Base-by-base conservation (phyloP, 192 early-diverging fungal genomes). In the Entomortierella chlamydospora region DNA sequence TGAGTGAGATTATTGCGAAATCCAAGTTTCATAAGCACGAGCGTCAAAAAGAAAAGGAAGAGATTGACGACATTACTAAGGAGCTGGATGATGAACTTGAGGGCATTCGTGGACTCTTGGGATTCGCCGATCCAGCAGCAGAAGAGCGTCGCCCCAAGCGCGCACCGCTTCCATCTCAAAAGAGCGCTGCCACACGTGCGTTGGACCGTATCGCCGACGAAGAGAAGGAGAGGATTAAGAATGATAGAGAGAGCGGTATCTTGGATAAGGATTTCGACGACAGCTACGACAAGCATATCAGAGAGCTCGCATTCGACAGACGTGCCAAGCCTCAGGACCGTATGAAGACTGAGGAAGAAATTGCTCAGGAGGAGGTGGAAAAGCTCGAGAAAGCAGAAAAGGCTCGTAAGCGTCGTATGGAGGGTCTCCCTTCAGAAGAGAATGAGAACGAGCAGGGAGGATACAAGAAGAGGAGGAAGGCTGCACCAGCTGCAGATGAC, bases 1-100 rank as follows among this genome's bases (percentile, higher is more conserved):
- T 99, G 98, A 92, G 93, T 77, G 97, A 99, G 81, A 77, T 99
- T 30, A 99, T 99, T 72, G 93, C 94, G 45, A 99, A 99, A 85
- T 95, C 93, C 84, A 99, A 99, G 83, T 71, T 90, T 68, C 91
- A 98, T 87, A 99, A 98, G 87, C 82, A 90, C 52, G 97, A 99
- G 72, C 92, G 97, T 12, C 97, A 98, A 85, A 83, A 88, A 68
- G 88, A 88, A 34, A 94, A 95, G 73, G 95, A 98, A 66, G 89
- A 96, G 64, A 91, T 97, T 81, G 91, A 94, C 8, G 91, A 90
- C 1, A 81, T 95, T 6, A 89, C 91, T 11, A 84, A 90, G 33
- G 91, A 95, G 68, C 87, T 99, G 30, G 98, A 99, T 82, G 91
- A 90, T 20, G 96, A 98, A 52, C 84, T 99, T 45, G 94, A 92